Percentiles rank a stretch among this genome's conserved stretches.
These are phyloP conservation scores for Phytopythium kandeliae DNA, from an alignment of 352 stramenopile species.

Conservation along the genomic window DNA sequence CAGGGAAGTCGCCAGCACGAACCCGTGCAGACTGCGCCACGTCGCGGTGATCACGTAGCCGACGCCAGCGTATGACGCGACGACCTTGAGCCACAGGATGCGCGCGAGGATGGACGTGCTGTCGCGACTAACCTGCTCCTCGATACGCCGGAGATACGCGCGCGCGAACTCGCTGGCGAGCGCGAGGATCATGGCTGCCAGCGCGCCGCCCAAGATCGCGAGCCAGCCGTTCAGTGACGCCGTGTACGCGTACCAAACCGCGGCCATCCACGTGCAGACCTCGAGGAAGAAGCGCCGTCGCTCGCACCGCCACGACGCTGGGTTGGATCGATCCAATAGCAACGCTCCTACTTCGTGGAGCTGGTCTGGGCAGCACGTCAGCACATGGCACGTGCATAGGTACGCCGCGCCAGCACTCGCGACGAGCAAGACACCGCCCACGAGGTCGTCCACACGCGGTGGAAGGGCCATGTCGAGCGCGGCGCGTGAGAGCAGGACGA, in stretches of 20 bases:
- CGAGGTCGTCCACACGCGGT: slow-evolving; percentile 34
- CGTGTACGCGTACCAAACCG: slow-evolving; percentile 66
- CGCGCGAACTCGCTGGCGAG: slow-evolving; percentile 49
- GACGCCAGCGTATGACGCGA: slow-evolving; percentile 56
- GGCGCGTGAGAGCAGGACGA: slow-evolving; percentile 22
- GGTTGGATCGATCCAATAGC: slow-evolving; percentile 48
- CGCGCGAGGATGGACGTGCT: slow-evolving; percentile 22
- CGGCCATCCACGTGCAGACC: slow-evolving; percentile 65
- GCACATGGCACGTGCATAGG: slow-evolving; percentile 35
- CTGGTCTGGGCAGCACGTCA: slow-evolving; percentile 13
- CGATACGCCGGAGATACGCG: slow-evolving; percentile 47
- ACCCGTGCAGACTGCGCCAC: slow-evolving; percentile 34
- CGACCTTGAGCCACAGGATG: slow-evolving; percentile 65
- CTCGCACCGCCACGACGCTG: slow-evolving; percentile 42
- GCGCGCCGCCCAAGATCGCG: slow-evolving; percentile 35
- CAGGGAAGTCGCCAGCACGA: slow-evolving; percentile 15
- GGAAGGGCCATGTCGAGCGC: slow-evolving; percentile 25
- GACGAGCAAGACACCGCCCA: slow-evolving; percentile 48
- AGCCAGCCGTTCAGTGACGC: slow-evolving; percentile 38
- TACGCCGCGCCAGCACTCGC: slow-evolving; percentile 44
- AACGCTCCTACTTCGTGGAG: slow-evolving; percentile 29
- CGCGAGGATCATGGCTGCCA: slow-evolving; percentile 33
- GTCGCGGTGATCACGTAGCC: slow-evolving; percentile 60
- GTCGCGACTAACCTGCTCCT: slow-evolving; percentile 33
- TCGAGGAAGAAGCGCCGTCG: slow-evolving; percentile 59